phyloP scores from a whole-genome alignment of 805 yeast genomes.

The Saccharomyces eubayanus region DNA sequence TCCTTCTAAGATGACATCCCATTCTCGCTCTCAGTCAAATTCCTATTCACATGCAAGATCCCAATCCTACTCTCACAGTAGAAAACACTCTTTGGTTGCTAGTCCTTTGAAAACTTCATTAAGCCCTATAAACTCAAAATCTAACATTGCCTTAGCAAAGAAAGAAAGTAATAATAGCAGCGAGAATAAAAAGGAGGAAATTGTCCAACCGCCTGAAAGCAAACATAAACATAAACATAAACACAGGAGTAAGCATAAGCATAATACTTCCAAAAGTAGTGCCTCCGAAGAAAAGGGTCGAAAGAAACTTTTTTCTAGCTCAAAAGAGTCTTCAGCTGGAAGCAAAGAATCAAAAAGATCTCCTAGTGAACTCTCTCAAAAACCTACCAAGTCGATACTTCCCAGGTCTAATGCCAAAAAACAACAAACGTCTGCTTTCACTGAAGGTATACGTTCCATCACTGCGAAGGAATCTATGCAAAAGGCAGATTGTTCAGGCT shows the following conservation, averaged over 20 bases:
- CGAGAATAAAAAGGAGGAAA: slow-evolving; percentile 31
- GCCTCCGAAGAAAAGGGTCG: background rate
- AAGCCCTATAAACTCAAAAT: background rate
- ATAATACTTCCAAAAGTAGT: background rate
- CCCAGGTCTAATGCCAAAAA: slow-evolving; percentile 40
- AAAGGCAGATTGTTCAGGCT: slow-evolving; percentile 72
- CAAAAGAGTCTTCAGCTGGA: slow-evolving; percentile 6
- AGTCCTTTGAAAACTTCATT: slow-evolving; percentile 24
- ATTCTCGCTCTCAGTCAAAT: background rate
- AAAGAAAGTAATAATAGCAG: slow-evolving; percentile 19
- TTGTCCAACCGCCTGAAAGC: background rate
- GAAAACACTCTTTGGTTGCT: slow-evolving; percentile 5
- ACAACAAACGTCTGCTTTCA: slow-evolving; percentile 67
- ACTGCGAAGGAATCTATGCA: slow-evolving; percentile 71
- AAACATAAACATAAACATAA: background rate
- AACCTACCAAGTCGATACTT: slow-evolving; percentile 37
- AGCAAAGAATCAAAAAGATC: slow-evolving; percentile 28
- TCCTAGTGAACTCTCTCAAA: slow-evolving; percentile 30
- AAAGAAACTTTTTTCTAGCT: background rate
- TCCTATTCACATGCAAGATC: background rate
- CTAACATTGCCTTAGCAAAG: background rate
- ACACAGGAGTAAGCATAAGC: background rate
- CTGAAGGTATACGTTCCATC: slow-evolving; percentile 76
- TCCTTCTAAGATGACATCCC: slow-evolving; percentile 3
- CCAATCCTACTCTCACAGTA: slow-evolving; percentile 2